Base-by-base conservation (phyloP, 2,329 filamentous ascomycete genomes). In the Dryadomyces quercus-mongolicae region DNA sequence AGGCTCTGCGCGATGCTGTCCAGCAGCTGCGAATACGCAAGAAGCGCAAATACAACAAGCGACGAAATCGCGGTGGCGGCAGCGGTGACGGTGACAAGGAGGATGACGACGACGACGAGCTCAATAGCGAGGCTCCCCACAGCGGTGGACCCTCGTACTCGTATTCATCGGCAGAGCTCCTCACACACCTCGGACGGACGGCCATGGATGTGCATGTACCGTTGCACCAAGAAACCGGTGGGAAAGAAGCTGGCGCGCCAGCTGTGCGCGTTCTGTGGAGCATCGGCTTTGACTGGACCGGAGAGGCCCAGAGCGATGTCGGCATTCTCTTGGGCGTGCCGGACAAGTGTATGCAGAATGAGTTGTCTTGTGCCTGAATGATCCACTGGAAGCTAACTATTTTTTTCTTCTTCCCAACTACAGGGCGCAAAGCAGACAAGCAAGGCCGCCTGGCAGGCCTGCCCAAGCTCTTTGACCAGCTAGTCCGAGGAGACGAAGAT, bases 211-310 rank as follows among this genome's bases (percentile, higher is more conserved):
- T 74, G 15, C 72, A 77, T 38, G 57, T 81, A 1, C 66, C 70
- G 0, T 31, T 49, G 34, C 64, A 53, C n/a, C 34, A 15, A 1
- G 9, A 34, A 12, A 49, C 8, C 54, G 21, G 43, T 59, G 2
- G 60, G 60, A 52, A 16, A 8, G 49, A 62, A 51, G 58, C 60
- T 68, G 54, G 66, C 50, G 64, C 69, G 1, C 63, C 65, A 1
- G 57, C 68, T 10, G 54, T 82, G 5, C 74, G 79, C 25, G 67
- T 88, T 1, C 71, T 74, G 55, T 88, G 85, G 85, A 70, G 67
- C 49, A 81, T 86, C 46, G 67, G 68, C 2, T 86, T 88, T 61
- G 84, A 88, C 65, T 88, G 84, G 84, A 84, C 83, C 0, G 85
- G 85, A 6, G 85, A 88, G 62, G 84, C 81, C 5, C 75, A 77